A percentile compares a stretch with the other conserved stretches of the same genome.
Conservation (phyloP, 345 rosid genomes). For the Gynandropsis gynandra region DNA sequence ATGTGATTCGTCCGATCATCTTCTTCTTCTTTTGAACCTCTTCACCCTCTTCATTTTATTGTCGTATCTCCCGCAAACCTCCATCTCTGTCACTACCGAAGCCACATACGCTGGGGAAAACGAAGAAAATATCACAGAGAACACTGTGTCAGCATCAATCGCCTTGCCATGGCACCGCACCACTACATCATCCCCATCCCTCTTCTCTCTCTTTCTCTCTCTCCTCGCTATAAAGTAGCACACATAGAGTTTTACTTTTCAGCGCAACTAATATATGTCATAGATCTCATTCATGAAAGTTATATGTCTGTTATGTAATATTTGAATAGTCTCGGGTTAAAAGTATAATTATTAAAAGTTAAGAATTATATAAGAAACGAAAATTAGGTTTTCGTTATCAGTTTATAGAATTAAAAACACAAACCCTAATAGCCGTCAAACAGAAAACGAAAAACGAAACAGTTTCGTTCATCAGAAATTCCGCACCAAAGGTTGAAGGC, state of each 20-base stretch:
- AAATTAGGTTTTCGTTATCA: too few relatives aligned
- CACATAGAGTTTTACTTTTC: background rate
- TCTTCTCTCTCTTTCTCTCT: too few relatives aligned
- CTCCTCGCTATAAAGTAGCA: conserved; percentile 1
- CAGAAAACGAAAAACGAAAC: too few relatives aligned
- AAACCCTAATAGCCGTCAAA: too few relatives aligned
- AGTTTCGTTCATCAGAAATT: too few relatives aligned
- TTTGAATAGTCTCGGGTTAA: too few relatives aligned
- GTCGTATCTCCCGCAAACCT: conserved; percentile 83
- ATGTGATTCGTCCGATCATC: conserved; percentile 82
- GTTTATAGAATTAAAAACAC: too few relatives aligned
- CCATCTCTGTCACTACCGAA: conserved; percentile 29
- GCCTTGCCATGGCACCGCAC: conserved; percentile 54
- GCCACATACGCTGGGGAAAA: conserved; percentile 19
- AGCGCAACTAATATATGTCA: background rate
- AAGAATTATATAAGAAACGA: too few relatives aligned
- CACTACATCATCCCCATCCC: conserved; percentile 51
- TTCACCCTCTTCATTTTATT: conserved; percentile 89
- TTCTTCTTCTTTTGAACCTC: conserved; percentile 84
- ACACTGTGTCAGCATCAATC: conserved; percentile 38
- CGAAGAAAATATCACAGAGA: conserved; percentile 17
- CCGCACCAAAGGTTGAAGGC: too few relatives aligned
- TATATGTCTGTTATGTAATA: too few relatives aligned
- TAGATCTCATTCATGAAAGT: too few relatives aligned
- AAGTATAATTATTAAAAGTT: too few relatives aligned